phyloP scores from a whole-genome alignment of 371 early-diverging fungal species.

The Haplosporangium sp. region DNA sequence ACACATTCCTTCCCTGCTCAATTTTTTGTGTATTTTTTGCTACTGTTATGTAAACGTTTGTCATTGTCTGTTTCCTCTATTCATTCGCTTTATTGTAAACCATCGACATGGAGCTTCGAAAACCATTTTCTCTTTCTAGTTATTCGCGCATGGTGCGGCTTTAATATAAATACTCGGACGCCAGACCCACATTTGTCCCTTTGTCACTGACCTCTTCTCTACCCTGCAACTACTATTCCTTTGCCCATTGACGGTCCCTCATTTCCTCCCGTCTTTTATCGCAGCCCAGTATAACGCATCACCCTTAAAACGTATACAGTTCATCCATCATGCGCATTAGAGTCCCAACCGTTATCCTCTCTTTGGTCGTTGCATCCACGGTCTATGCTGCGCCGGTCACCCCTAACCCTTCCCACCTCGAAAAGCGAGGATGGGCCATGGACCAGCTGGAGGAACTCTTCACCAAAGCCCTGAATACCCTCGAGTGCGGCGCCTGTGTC shows the following conservation, averaged over 20 bases:
- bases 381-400: conserved; percentile 43
- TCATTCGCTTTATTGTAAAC: no score
- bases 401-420: conserved; percentile 17
- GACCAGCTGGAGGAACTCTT: conserved; percentile 43
- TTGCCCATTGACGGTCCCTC: background rate
- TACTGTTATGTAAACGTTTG: background rate
- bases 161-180: no score
- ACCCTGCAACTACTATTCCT: background rate
- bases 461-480: conserved; percentile 37
- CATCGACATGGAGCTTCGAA: no score
- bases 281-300: background rate
- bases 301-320: background rate
- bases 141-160: no score
- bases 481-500: conserved; percentile 56
- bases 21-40: no score
- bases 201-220: background rate
- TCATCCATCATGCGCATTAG: conserved; percentile 26
- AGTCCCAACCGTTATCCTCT: conserved; percentile 42
- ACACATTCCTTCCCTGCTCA: conserved; percentile 23
- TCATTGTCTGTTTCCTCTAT: no score
- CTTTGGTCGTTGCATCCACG: conserved; percentile 37
- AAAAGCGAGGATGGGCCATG: conserved; percentile 45
- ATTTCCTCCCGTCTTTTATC: background rate
- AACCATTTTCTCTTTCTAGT: no score
- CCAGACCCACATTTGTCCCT: background rate